Base-by-base conservation (phyloP, 768 basidiomycete genomes). In the Crepidotus variabilis region DNA sequence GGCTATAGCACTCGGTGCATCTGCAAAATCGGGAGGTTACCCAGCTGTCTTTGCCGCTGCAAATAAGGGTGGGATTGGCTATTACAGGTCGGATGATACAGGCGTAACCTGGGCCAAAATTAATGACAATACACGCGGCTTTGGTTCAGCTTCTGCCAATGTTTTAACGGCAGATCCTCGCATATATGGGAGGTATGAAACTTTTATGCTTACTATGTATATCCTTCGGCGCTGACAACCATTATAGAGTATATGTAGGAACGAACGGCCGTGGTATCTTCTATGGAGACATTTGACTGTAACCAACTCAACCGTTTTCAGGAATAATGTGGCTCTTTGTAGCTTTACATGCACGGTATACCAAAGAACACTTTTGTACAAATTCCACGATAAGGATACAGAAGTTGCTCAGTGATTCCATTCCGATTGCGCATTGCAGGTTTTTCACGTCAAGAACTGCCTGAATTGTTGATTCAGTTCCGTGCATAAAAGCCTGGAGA, bases 221-320 rank as follows among this genome's bases (percentile, higher is more conserved):
- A 22, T 33, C 24, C 18, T 39, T 11, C 32, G 18, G 22, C 23
- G 32, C 47, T 39, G 6, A 32, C 6, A 43, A 18, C 22, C 50
- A 34, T 28, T 35, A n/a, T 54, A 83, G 83, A 9, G 81, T 83
- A 0, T 85, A 85, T 59, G 75, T 84, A 36, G 83, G 83, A 5
- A 85, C 83, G 5, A 84, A 84, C 60, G 83, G 83, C 22, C 78
- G 83, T 32, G 82, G 82, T 14, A 79, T 77, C 46, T 83, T 82
- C 66, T 83, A 76, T 58, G 82, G 78, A 0, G 78, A 81, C 59
- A 45, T 53, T 1, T 28, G 39, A 43, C 13, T 11, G 14, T 43
- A 3, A 5, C 5, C 18, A 11, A 43, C 5, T 5, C 14, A 16
- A 43, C 39, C 39, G 13, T 4, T 20, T 14, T 43, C 35, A 28